Conservation (phyloP, 1,139 yeast genomes). For the Geotrichum citri-aurantii region DNA sequence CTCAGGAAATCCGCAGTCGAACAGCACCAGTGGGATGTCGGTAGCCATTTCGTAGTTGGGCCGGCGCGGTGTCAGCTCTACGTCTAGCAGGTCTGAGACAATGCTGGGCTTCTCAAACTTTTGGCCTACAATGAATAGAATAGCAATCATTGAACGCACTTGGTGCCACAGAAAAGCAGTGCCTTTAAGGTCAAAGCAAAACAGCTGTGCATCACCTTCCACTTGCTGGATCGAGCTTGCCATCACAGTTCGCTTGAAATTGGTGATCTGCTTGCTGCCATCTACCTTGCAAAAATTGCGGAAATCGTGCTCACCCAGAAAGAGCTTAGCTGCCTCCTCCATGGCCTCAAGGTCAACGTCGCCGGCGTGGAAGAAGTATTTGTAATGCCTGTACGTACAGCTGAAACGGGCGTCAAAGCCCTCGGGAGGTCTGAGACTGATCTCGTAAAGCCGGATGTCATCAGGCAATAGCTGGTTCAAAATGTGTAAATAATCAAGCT, state of each 20-base stretch:
- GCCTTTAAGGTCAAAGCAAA: constrained; percentile 75
- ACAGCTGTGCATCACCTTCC: constrained; percentile 31
- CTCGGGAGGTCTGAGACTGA: constrained; percentile 75
- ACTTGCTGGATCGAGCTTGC: constrained; percentile 26
- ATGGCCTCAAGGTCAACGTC: constrained; percentile 59
- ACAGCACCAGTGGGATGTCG: constrained; percentile 83
- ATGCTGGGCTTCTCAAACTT: constrained; percentile 56
- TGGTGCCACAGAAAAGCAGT: constrained; percentile 97
- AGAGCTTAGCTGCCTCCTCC: constrained; percentile 61
- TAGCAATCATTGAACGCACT: constrained; percentile 91
- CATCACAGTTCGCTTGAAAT: constrained; percentile 55
- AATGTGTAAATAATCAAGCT: constrained; percentile 69
- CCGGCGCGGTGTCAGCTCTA: constrained; percentile 53
- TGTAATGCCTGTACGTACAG: constrained; percentile 76
- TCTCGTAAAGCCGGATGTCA: constrained; percentile 76
- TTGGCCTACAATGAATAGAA: constrained; percentile 76
- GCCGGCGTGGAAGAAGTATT: constrained; percentile 57
- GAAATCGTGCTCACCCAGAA: constrained; percentile 79
- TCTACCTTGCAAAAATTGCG: constrained; percentile 92
- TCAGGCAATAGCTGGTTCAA: constrained; percentile 72
- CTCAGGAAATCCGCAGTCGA: constrained; percentile 69
- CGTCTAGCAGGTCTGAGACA: constrained; percentile 54
- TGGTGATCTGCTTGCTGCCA: constrained; percentile 85
- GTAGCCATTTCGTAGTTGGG: constrained; percentile 89
- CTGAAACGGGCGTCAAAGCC: constrained; percentile 91